Base-by-base conservation (phyloP, 768 basidiomycete species). In the Rhizopogon sp. region DNA sequence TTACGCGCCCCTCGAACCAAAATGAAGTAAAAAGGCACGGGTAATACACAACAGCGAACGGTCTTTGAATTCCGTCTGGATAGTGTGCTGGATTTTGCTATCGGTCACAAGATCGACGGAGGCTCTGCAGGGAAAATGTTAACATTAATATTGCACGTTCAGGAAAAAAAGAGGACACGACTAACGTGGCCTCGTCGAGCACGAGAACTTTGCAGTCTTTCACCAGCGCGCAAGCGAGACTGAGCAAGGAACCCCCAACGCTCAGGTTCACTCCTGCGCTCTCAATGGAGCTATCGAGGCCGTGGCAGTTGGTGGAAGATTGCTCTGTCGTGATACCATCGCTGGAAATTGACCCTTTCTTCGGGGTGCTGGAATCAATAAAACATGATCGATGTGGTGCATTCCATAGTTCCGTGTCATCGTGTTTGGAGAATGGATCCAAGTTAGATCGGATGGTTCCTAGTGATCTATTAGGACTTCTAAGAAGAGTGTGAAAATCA, bases 341-440 rank as follows among this genome's bases (percentile, higher is more conserved):
- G 57, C 45, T 63, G 58, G 72, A 39, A 20, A 16, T 37, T 43
- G 50, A 52, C n/a, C 59, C 62, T 35, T 60, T 52, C 37, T 52
- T 52, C n/a, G 50, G 35, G 58, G 62, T 64, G 20, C 8, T 49
- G 72, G 66, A 55, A 39, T 68, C 66, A 22, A 77, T 53, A 6
- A 81, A 65, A 64, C 76, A 78, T 1, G 87, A 82, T 39, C 87
- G 77, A 17, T 80, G 79, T n/a, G 90, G 72, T 4, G 89, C 87
- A 65, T 87, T 85, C 82, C 85, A 88, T 3, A 91, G 68, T 9
- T 75, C 71, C 5, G 83, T 83, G 59, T 86, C 82, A 52, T 82
- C 80, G 58, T 83, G 88, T 66, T 68, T 74, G 64, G 66, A 81
- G 72, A 77, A 92, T 60, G 85, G 72, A 70, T 75, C 84, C 56